These are phyloP conservation scores for Kwoniella sp. DNA, from an alignment of 768 basidiomycete species.

Conservation along the genomic window DNA sequence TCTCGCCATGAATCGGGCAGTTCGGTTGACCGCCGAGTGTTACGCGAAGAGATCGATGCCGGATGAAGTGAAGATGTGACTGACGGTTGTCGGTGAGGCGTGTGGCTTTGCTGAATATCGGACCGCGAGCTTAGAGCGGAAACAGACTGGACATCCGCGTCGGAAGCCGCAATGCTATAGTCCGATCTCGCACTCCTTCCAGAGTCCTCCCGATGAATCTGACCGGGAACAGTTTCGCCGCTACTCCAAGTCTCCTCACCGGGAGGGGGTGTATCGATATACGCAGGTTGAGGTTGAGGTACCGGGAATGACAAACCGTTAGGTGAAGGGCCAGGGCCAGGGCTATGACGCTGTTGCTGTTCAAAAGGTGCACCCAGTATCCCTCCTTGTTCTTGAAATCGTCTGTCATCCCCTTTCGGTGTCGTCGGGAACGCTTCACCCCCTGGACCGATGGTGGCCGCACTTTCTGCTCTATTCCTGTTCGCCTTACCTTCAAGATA, in stretches of 20 bases:
- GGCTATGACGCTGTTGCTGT: not conserved
- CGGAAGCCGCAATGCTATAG: conserved; percentile 11
- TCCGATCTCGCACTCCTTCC: conserved; percentile 3
- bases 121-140: conserved; percentile 6
- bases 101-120: not conserved
- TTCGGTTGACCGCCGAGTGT: conserved; percentile 23
- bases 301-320: conserved; percentile 13
- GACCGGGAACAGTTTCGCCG: conserved; percentile 13
- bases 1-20: conserved; percentile 43
- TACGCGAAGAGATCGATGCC: conserved; percentile 9
- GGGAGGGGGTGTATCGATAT: not conserved
- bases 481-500: conserved; percentile 9
- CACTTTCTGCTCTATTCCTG: conserved; percentile 20
- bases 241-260: conserved; percentile 25
- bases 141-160: conserved; percentile 12
- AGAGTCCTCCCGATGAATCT: conserved; percentile 10
- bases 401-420: conserved; percentile 7
- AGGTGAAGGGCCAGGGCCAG: not conserved
- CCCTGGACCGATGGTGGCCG: conserved; percentile 16
- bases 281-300: conserved; percentile 3
- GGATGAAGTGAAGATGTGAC: conserved; percentile 29
- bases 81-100: conserved; percentile 26
- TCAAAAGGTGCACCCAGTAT: conserved; percentile 12
- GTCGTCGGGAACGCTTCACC: conserved; percentile 14
- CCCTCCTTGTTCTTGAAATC: conserved; percentile 14